Percentiles rank a stretch among this genome's conserved stretches.
Conservation (phyloP, 2,329 filamentous ascomycete genomes). For the Diaporthe nobilis region DNA sequence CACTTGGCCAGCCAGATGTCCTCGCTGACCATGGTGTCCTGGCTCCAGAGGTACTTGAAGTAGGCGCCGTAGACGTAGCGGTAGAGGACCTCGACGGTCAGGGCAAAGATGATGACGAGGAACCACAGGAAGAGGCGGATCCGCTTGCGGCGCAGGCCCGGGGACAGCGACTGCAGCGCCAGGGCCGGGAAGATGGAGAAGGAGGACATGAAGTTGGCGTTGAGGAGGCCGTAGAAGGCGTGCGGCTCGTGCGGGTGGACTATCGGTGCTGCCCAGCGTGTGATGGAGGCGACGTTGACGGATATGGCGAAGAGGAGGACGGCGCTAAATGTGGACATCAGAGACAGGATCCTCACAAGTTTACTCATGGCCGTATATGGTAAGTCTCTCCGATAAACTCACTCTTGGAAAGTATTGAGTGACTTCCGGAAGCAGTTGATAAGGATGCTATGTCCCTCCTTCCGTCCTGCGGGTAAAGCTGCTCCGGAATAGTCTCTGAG, state of each 20-base stretch:
- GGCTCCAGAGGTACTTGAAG: not conserved
- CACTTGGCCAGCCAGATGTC: slow-evolving; percentile 37
- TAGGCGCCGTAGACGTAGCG: slow-evolving; percentile 36
- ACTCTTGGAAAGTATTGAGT: slow-evolving; percentile 26
- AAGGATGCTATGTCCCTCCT: slow-evolving; percentile 9
- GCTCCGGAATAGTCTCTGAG: slow-evolving; percentile 32
- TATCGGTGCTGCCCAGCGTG: slow-evolving; percentile 31
- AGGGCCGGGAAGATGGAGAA: slow-evolving; percentile 39
- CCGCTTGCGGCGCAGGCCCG: slow-evolving; percentile 40
- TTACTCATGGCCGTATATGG: not conserved
- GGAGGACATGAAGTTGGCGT: slow-evolving; percentile 38
- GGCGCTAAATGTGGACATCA: not conserved
- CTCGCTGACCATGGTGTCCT: slow-evolving; percentile 10
- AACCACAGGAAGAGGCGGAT: slow-evolving; percentile 46
- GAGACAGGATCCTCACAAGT: slow-evolving; percentile 5
- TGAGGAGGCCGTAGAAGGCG: slow-evolving; percentile 37
- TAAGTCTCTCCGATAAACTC: not conserved
- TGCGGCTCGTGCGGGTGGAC: slow-evolving; percentile 38
- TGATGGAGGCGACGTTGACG: slow-evolving; percentile 39
- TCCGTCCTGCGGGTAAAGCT: slow-evolving; percentile 19
- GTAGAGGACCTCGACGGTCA: slow-evolving; percentile 44
- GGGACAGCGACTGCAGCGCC: slow-evolving; percentile 39
- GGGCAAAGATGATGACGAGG: slow-evolving; percentile 41
- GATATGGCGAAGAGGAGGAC: slow-evolving; percentile 41
- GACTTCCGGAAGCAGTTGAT: slow-evolving; percentile 27